Percentiles rank a stretch among this genome's conserved stretches.
Conservation (phyloP, 2,329 filamentous ascomycete species). For the Grosmannia clavigera region DNA sequence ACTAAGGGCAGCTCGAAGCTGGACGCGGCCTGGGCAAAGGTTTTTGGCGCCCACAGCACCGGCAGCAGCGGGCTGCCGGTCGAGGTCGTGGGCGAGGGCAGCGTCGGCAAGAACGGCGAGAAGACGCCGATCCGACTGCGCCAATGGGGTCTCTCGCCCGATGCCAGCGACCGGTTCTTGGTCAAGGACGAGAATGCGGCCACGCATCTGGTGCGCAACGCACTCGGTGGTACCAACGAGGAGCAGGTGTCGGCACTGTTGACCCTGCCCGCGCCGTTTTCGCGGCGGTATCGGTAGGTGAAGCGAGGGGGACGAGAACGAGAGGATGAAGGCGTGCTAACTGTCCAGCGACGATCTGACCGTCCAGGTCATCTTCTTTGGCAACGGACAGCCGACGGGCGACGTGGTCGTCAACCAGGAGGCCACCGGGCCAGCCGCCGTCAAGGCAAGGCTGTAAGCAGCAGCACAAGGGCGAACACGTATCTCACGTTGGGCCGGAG, state of each 20-base stretch:
- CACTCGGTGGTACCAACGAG: slow-evolving; percentile 80
- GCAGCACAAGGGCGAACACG: background rate
- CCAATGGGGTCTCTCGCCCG: slow-evolving; percentile 76
- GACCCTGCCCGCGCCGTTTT: slow-evolving; percentile 84
- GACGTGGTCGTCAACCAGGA: slow-evolving; percentile 76
- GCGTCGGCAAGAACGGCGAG: slow-evolving; percentile 50
- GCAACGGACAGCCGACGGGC: slow-evolving; percentile 63
- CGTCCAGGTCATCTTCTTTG: slow-evolving; percentile 97
- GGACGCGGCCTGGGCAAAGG: slow-evolving; percentile 53
- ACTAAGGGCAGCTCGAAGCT: slow-evolving; percentile 16
- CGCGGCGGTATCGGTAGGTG: slow-evolving; percentile 71
- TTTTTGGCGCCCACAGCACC: slow-evolving; percentile 29
- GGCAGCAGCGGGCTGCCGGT: slow-evolving; percentile 50
- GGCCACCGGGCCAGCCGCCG: slow-evolving; percentile 50
- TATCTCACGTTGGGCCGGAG: no score
- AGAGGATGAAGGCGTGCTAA: background rate
- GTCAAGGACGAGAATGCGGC: slow-evolving; percentile 93
- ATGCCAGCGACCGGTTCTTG: slow-evolving; percentile 70
- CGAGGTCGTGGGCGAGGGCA: slow-evolving; percentile 40
- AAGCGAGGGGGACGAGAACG: background rate
- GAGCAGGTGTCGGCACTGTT: slow-evolving; percentile 90
- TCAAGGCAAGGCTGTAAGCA: slow-evolving; percentile 21
- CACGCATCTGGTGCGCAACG: slow-evolving; percentile 90
- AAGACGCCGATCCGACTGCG: slow-evolving; percentile 76
- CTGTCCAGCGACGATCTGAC: slow-evolving; percentile 72